phyloP scores from a whole-genome alignment of 1,139 yeast species.

The Debaryomycetaceae sp. region DNA sequence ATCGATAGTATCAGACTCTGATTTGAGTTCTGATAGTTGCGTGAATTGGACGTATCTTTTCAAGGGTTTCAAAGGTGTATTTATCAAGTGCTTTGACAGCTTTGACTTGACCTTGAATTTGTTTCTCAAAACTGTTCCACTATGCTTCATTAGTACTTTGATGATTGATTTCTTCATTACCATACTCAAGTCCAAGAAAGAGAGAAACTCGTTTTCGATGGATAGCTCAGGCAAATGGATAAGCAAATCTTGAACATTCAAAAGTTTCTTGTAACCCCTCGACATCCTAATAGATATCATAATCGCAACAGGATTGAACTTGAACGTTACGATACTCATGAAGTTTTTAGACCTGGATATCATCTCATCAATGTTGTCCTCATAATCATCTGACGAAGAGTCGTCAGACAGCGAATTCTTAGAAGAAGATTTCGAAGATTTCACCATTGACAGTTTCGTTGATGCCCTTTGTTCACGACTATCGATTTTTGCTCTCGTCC shows the following conservation, averaged over 20 bases:
- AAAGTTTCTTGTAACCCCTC: conserved; percentile 50
- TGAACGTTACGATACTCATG: conserved; percentile 51
- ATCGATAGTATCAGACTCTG: conserved; percentile 1
- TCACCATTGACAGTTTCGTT: conserved; percentile 1
- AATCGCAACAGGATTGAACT: conserved; percentile 43
- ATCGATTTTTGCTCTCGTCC: conserved; percentile 1
- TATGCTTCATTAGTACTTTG: conserved; percentile 52
- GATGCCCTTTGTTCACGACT: background rate
- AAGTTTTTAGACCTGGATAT: conserved; percentile 55
- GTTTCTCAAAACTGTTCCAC: conserved; percentile 56
- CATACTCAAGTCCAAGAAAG: conserved; percentile 52
- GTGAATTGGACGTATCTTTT: conserved; percentile 27
- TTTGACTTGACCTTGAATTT: conserved; percentile 37
- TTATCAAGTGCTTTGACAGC: background rate
- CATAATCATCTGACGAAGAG: conserved; percentile 16
- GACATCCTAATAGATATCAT: conserved; percentile 58
- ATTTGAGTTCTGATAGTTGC: conserved; percentile 13
- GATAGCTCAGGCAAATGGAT: conserved; percentile 51
- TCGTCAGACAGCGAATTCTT: conserved; percentile 1
- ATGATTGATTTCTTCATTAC: conserved; percentile 49
- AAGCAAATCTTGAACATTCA: conserved; percentile 59
- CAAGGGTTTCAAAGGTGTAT: conserved; percentile 21
- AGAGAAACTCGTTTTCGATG: conserved; percentile 48
- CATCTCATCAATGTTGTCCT: conserved; percentile 53
- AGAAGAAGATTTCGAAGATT: background rate